Percentiles rank a stretch among this genome's conserved stretches.
Evolutionary conservation across 305 asterid genomes (phyloP).

Genomic region (Fraxinus nigra): DNA sequence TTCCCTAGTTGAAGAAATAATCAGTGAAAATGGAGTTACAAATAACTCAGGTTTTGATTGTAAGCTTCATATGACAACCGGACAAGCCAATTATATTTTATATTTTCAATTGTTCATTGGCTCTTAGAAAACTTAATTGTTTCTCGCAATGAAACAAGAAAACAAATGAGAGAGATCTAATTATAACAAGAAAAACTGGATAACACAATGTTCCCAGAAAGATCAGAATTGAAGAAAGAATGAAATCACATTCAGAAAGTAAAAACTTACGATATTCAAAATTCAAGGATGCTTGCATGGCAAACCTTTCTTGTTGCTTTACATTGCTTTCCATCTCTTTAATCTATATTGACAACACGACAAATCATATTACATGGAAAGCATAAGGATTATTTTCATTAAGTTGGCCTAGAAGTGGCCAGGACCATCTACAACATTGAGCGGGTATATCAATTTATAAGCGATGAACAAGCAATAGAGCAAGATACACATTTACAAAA

Average conservation of each 20-base stretch:
- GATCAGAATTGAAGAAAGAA: slow-evolving; percentile 4
- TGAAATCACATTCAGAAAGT: slow-evolving; percentile 8
- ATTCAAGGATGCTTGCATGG: slow-evolving; percentile 57
- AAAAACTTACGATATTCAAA: slow-evolving; percentile 59
- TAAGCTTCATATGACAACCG: slow-evolving; percentile 1
- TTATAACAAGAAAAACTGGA: background rate
- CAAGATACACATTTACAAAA: background rate
- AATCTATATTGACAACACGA: slow-evolving; percentile 42
- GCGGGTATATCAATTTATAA: background rate
- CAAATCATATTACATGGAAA: slow-evolving; percentile 24
- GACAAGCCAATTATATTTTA: slow-evolving; percentile 6
- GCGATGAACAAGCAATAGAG: background rate
- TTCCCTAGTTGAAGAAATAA: background rate
- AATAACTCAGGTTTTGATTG: slow-evolving; percentile 2
- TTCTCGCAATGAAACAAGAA: slow-evolving; percentile 9
- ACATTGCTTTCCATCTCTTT: slow-evolving; percentile 78
- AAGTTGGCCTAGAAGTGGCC: slow-evolving; percentile 6
- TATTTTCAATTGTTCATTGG: background rate
- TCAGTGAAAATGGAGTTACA: background rate
- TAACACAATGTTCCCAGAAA: background rate
- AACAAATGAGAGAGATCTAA: slow-evolving; percentile 6
- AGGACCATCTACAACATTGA: slow-evolving; percentile 11
- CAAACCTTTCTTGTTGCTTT: slow-evolving; percentile 73
- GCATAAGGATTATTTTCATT: slow-evolving; percentile 7
- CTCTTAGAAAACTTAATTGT: slow-evolving; percentile 13